Base-by-base conservation (phyloP, 2,329 filamentous ascomycete genomes). In the Sporothrix brasiliensis region DNA sequence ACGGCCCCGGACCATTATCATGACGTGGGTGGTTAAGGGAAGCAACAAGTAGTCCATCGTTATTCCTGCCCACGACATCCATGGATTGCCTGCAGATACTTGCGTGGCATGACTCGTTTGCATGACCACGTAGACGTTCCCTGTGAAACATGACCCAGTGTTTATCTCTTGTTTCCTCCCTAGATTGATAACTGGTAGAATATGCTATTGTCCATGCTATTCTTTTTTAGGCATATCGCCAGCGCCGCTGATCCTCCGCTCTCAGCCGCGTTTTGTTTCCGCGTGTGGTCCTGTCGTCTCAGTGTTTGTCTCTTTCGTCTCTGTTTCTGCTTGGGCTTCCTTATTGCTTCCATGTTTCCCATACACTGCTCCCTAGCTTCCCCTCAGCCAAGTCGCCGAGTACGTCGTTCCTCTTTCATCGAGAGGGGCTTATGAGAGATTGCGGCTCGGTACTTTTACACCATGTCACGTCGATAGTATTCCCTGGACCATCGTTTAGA, bases 401-500 rank as follows among this genome's bases (percentile, higher is more conserved):
- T 10, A 34, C 44, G 3, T 39, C 7, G 5, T 54, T 14, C 49
- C 24, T 41, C 19, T 27, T 24, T 39, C 58, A 16, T 19, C 58
- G 24, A 24, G 58, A 61, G 10, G 52, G 50, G 34, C 4, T 34
- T 34, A 34, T 34, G 6, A 34, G 34, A 5, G 34, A 34, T 4
- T 53, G 50, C 52, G 39, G 52, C 50, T 68, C 66, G 66, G 66
- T 44, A 61, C 52, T 69, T 61, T 30, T 69, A 30, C 49, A 5
- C 41, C n/a, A 44, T 41, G 19, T 9, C 16, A 27, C 39, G 11
- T 3, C 34, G 34, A 39, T 27, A 19, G 24, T 19, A 2, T 10
- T 21, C n/a, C 19, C 21, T 52, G 49, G 49, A 9, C 7, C 1
- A 2, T 7, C 27, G 27, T 52, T 13, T 53, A 7, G 13, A 30